A percentile compares a stretch with the other conserved stretches of the same genome.
Evolutionary conservation across 441 rosid genomes (phyloP).

Genomic region (Erysimum cheiri): DNA sequence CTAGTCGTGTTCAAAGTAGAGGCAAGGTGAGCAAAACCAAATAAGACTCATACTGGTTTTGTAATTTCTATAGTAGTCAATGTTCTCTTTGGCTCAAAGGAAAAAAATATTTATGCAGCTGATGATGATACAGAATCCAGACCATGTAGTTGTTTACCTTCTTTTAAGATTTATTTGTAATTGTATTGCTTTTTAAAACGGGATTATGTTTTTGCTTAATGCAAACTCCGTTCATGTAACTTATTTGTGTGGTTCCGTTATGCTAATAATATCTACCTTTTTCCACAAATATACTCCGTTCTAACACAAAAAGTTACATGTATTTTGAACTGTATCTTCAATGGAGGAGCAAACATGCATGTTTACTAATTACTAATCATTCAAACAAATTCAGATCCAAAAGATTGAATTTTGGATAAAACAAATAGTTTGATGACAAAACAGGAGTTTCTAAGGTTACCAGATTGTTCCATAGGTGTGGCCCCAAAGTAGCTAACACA

Average conservation of each 20-base stretch:
- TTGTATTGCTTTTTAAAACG: slow-evolving; percentile 35
- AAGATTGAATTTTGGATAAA: slow-evolving; percentile 5
- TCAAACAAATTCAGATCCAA: slow-evolving; percentile 22
- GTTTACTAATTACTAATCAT: slow-evolving; percentile 24
- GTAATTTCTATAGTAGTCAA: slow-evolving; percentile 11
- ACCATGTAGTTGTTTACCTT: slow-evolving; percentile 13
- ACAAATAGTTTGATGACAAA: slow-evolving; percentile 40
- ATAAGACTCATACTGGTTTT: slow-evolving; percentile 16
- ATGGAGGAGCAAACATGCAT: too few species aligned
- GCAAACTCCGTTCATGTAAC: slow-evolving; percentile 20
- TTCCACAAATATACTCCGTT: slow-evolving; percentile 33
- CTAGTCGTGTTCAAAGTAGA: slow-evolving; percentile 52
- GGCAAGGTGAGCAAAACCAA: slow-evolving; percentile 49
- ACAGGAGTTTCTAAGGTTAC: slow-evolving; percentile 46
- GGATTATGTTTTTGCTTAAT: slow-evolving; percentile 26
- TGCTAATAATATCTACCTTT: slow-evolving; percentile 30
- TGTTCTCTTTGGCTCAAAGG: slow-evolving; percentile 8
- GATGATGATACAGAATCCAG: slow-evolving; percentile 26
- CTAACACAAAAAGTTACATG: slow-evolving; percentile 18
- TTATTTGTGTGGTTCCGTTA: slow-evolving; percentile 30
- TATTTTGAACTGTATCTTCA: slow-evolving; percentile 3
- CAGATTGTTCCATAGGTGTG: slow-evolving; percentile 42
- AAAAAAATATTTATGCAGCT: not conserved
- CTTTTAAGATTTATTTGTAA: slow-evolving; percentile 4
- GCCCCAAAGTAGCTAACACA: slow-evolving; percentile 44